These are phyloP conservation scores for Arthromyces matolae DNA, from an alignment of 768 basidiomycete species.

Conservation along the genomic window DNA sequence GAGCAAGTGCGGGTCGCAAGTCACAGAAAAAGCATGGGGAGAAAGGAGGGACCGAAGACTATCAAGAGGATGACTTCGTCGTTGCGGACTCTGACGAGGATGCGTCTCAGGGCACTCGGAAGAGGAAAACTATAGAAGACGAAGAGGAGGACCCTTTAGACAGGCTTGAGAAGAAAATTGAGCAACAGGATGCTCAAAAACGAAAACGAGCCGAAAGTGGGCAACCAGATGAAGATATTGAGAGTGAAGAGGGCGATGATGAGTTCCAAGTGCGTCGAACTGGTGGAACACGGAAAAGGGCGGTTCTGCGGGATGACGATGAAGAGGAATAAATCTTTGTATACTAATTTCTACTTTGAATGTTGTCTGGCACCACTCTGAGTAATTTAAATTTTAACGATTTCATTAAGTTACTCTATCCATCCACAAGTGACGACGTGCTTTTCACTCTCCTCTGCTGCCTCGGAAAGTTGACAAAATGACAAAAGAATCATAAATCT, in stretches of 20 bases:
- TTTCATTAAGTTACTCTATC: too few relatives aligned
- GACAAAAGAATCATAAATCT: too few relatives aligned
- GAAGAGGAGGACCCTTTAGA: conserved; percentile 57
- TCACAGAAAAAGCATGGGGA: conserved; percentile 47
- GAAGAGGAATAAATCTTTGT: conserved; percentile 36
- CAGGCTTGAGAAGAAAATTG: conserved; percentile 66
- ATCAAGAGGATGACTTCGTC: conserved; percentile 83
- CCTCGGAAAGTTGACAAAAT: too few relatives aligned
- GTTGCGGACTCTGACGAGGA: conserved; percentile 79
- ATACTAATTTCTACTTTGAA: not conserved
- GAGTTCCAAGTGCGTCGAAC: conserved; percentile 62
- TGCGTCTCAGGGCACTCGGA: conserved; percentile 37
- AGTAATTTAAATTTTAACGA: too few relatives aligned
- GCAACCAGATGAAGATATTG: conserved; percentile 27
- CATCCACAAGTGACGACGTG: too few relatives aligned
- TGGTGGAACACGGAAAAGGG: conserved; percentile 52
- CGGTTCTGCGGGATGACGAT: conserved; percentile 63
- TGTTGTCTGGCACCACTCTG: not conserved
- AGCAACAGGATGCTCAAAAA: conserved; percentile 53
- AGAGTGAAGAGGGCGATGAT: conserved; percentile 38
- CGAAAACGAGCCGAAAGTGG: conserved; percentile 31
- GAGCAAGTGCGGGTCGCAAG: conserved; percentile 33
- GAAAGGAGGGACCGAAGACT: conserved; percentile 59
- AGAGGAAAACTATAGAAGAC: conserved; percentile 33
- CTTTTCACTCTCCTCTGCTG: too few relatives aligned